Base-by-base conservation (phyloP, 805 yeast genomes). In the Ogataea naganishii region DNA sequence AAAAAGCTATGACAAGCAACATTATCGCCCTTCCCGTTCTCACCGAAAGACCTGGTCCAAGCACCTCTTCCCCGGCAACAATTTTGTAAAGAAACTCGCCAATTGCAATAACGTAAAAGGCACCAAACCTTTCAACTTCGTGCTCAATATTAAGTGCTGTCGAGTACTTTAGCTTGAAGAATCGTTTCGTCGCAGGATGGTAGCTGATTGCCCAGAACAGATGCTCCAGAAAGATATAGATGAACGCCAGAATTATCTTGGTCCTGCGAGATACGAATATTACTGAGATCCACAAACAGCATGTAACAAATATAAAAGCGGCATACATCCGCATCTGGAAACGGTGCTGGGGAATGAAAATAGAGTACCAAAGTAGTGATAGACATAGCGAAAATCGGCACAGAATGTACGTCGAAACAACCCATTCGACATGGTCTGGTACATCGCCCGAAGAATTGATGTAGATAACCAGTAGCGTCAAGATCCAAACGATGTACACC, bases 111-210 rank as follows among this genome's bases (percentile, higher is more conserved):
- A 75, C 64, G 31, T 61, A 74, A 43, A 76, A 76, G 0, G 75
- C 71, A 3, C 68, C 62, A 41, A 59, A 62, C 32, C 83, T 48
- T 43, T 77, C 83, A 17, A 72, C 77, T 44, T 75, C 80, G 43
- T 76, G 82, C 39, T 75, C 81, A 33, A 77, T 71, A 43, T 73
- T 74, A 36, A 75, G 46, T 1, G 82, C 82, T 0, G 83, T 72
- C 8, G 78, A 64, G 32, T 60, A 64, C 10, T 57, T 60, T 30
- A 68, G 45, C 8, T 58, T 50, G 36, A 74, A 32, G 13, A 48
- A n/a, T 20, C 44, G 58, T 41, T 72, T 72, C 33, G 60, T 51
- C 45, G 46, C 38, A 3, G 80, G 80, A 37, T 66, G 75, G 38
- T 60, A 69, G 19, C 60, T 42, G 1, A 60, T 6, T n/a, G 45